Evolutionary conservation across 139 green algal species (phyloP).

Genomic region (Coelastrella sp.): DNA sequence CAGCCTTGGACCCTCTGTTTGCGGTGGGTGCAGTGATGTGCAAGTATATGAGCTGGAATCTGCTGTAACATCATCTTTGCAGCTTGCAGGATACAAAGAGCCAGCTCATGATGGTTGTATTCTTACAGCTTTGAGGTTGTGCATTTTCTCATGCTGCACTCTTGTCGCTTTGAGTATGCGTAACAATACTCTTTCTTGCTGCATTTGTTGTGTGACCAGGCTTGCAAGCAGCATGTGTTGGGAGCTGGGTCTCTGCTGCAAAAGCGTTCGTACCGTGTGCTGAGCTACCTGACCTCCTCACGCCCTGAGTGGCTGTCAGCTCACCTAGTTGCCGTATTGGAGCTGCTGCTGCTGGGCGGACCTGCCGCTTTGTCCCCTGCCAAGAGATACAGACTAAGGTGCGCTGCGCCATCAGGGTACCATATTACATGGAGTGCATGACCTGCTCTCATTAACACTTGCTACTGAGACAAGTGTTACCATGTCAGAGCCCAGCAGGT

Average conservation of each 20-base stretch:
- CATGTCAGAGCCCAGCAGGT: too few relatives aligned
- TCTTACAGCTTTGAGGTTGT: background rate
- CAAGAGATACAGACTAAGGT: slow-evolving; percentile 86
- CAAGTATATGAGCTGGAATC: background rate
- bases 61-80: too few relatives aligned
- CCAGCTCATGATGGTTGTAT: too few relatives aligned
- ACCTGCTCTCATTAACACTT: background rate
- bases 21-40: slow-evolving; percentile 43
- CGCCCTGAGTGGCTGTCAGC: slow-evolving; percentile 40
- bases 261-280: slow-evolving; percentile 96
- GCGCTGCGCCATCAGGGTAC: slow-evolving; percentile 37
- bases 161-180: background rate
- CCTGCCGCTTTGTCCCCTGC: slow-evolving; percentile 68
- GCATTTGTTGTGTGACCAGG: background rate
- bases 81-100: too few relatives aligned
- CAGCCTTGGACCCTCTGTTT: slow-evolving; percentile 72
- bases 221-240: slow-evolving; percentile 60
- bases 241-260: slow-evolving; percentile 85
- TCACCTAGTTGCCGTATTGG: slow-evolving; percentile 63
- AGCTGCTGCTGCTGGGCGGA: slow-evolving; percentile 60
- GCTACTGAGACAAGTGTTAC: too few relatives aligned
- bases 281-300: slow-evolving; percentile 31
- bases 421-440: background rate
- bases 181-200: background rate
- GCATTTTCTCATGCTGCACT: background rate